These are phyloP conservation scores for Bipolaris gigantea DNA, from an alignment of 2,329 filamentous ascomycete species.

Conservation along the genomic window DNA sequence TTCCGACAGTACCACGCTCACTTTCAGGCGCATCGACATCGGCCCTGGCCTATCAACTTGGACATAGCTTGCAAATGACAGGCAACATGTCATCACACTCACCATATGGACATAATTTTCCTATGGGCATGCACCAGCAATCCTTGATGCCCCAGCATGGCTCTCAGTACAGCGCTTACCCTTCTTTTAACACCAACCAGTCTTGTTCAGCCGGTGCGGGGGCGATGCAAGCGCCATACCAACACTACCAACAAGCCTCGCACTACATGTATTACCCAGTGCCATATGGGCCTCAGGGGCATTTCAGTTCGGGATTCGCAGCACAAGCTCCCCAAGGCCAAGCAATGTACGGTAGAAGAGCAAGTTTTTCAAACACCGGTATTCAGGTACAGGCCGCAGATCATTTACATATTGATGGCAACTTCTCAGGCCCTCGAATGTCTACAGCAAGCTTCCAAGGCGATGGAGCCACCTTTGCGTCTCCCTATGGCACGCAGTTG, in stretches of 20 bases:
- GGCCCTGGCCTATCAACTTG: constrained; percentile 46
- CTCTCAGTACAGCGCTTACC: constrained; percentile 28
- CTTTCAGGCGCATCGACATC: constrained; percentile 45
- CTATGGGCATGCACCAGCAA: constrained; percentile 33
- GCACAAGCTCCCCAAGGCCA: constrained; percentile 30
- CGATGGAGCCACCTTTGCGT: constrained; percentile 21
- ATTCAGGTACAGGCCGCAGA: constrained; percentile 29
- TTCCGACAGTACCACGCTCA: constrained; percentile 34
- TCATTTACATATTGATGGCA: constrained; percentile 23
- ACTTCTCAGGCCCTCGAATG: constrained; percentile 21
- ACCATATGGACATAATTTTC: constrained; percentile 33
- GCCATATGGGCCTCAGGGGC: constrained; percentile 35
- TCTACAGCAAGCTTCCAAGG: constrained; percentile 15
- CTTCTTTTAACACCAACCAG: constrained; percentile 28
- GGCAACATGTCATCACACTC: constrained; percentile 27
- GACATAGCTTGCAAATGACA: constrained; percentile 44
- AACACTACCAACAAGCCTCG: constrained; percentile 35
- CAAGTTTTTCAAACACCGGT: constrained; percentile 26
- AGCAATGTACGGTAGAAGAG: constrained; percentile 36
- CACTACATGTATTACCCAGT: constrained; percentile 43
- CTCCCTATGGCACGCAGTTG: constrained; percentile 22
- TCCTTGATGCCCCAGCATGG: constrained; percentile 31
- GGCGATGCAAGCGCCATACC: constrained; percentile 33
- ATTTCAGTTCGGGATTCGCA: constrained; percentile 31
- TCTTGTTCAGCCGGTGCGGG: constrained; percentile 27